These are phyloP conservation scores for Termitomyces sp. DNA, from an alignment of 768 basidiomycete species.

Conservation along the genomic window DNA sequence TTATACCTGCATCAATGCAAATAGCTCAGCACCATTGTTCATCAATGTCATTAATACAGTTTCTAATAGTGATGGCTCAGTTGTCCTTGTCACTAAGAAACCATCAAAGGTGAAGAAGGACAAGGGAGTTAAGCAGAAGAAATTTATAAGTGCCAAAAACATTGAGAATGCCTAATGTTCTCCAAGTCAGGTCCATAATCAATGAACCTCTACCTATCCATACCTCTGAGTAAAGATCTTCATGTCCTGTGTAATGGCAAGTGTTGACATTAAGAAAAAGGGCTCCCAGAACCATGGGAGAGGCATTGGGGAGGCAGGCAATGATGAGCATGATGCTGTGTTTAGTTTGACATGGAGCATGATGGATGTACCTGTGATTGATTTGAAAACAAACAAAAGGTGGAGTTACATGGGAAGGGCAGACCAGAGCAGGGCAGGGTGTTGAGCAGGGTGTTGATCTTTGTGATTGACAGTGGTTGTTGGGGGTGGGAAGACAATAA, in stretches of 20 bases:
- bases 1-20: background rate
- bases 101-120: background rate
- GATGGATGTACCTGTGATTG: no score
- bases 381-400: background rate
- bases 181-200: background rate
- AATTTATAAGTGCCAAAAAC: background rate
- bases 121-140: background rate
- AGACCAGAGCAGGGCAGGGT: background rate
- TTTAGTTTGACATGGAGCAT: no score
- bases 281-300: no score
- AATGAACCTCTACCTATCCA: background rate
- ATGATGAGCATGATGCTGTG: no score
- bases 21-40: background rate
- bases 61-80: background rate
- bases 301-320: no score
- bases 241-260: no score
- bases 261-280: no score
- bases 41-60: background rate
- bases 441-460: background rate
- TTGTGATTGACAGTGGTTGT: background rate
- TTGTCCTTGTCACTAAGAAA: background rate
- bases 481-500: background rate
- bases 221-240: no score
- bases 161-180: background rate
- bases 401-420: no score